Conservation (phyloP, 352 stramenopile species). For the Detonula confervacea region DNA sequence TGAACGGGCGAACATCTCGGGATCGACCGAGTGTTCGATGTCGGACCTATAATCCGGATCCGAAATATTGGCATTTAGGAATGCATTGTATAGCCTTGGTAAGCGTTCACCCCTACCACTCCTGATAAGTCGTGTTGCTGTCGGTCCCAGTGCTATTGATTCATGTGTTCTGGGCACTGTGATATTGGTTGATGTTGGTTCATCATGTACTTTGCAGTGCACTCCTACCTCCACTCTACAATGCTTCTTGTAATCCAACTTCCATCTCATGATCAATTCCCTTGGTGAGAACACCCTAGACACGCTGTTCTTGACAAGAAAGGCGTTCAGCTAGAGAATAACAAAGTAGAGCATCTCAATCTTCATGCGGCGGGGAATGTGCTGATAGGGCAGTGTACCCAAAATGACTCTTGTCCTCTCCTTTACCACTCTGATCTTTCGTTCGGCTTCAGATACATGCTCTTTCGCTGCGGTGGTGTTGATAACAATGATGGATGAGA, state of each 20-base stretch:
- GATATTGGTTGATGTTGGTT: constrained; percentile 22
- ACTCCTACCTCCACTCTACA: constrained; percentile 39
- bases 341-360: no score
- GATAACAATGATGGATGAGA: not conserved
- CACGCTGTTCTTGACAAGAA: constrained; percentile 7
- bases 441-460: constrained; percentile 30
- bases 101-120: not conserved
- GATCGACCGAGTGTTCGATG: not conserved
- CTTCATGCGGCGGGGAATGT: not conserved
- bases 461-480: constrained; percentile 31
- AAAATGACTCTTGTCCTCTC: not conserved
- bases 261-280: constrained; percentile 21
- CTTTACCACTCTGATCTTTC: constrained; percentile 13
- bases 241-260: constrained; percentile 51
- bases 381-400: not conserved
- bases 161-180: not conserved
- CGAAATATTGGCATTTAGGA: not conserved
- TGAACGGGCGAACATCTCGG: not conserved
- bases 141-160: constrained; percentile 33
- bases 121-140: no score
- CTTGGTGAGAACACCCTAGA: constrained; percentile 12
- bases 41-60: not conserved
- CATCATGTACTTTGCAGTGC: constrained; percentile 57
- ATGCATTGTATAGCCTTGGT: not conserved
- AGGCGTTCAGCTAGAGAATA: constrained; percentile 13